These are phyloP conservation scores for Globisporangium parvum DNA, from an alignment of 352 stramenopile genomes.

Conservation along the genomic window DNA sequence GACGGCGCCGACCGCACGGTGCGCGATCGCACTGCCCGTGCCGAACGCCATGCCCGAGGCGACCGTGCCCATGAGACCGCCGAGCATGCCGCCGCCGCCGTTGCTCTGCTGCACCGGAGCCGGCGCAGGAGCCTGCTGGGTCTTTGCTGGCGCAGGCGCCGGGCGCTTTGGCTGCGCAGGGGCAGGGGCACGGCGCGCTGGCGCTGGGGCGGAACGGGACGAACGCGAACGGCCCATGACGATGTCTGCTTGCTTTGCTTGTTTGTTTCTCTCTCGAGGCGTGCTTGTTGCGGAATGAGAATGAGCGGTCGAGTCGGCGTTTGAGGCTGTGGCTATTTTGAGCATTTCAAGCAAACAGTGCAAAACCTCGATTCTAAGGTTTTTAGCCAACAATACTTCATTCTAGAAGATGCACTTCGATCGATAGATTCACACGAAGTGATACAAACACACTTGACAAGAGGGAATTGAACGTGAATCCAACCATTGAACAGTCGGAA, in stretches of 20 bases:
- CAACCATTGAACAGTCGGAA: too few relatives aligned
- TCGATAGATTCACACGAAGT: too few relatives aligned
- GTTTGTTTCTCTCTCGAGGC: slow-evolving; percentile 13
- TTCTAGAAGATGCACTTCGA: too few relatives aligned
- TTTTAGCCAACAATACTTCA: too few relatives aligned
- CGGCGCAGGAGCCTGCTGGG: slow-evolving; percentile 44
- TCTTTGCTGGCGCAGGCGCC: slow-evolving; percentile 44
- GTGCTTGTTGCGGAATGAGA: slow-evolving; percentile 18
- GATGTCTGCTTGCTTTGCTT: slow-evolving; percentile 5
- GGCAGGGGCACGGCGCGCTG: slow-evolving; percentile 34
- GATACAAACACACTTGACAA: too few relatives aligned
- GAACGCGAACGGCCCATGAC: slow-evolving; percentile 71
- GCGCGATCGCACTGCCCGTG: slow-evolving; percentile 94
- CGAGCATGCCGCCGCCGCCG: slow-evolving; percentile 86
- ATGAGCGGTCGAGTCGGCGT: slow-evolving; percentile 1
- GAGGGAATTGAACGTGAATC: too few relatives aligned
- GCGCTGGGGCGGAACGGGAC: slow-evolving; percentile 41
- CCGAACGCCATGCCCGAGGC: slow-evolving; percentile 98
- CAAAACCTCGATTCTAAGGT: too few relatives aligned
- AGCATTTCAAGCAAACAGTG: too few relatives aligned
- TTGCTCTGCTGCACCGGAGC: slow-evolving; percentile 42
- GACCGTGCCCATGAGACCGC: slow-evolving; percentile 94
- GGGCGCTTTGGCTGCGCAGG: slow-evolving; percentile 20
- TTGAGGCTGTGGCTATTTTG: background rate
- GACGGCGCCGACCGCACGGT: slow-evolving; percentile 85